Evolutionary conservation across 2,329 filamentous ascomycete genomes (phyloP).

Genomic region (Penicillium frequentans): DNA sequence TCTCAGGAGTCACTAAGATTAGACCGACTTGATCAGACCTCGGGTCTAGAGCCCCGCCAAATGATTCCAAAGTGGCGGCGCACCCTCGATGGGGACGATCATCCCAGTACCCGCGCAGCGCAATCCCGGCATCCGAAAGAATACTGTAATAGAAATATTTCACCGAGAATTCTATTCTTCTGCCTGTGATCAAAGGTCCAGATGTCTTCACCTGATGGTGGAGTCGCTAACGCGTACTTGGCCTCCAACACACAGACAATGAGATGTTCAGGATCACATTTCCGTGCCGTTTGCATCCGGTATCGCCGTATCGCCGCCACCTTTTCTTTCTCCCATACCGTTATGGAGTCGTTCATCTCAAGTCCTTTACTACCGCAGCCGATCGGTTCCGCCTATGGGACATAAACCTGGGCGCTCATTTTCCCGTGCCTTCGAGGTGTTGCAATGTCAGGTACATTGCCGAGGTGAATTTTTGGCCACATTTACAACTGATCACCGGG

Average conservation of each 20-base stretch:
- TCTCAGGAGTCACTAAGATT: conserved; percentile 3
- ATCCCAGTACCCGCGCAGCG: conserved; percentile 3
- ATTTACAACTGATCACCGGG: conserved; percentile 11
- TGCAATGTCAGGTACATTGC: conserved; percentile 20
- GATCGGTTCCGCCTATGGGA: conserved; percentile 11
- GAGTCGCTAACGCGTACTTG: conserved; percentile 10
- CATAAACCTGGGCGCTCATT: not conserved
- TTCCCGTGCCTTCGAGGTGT: not conserved
- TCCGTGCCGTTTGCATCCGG: conserved; percentile 10
- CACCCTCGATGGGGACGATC: conserved; percentile 3
- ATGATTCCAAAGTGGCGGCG: conserved; percentile 2
- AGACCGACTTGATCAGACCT: not conserved
- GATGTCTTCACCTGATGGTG: conserved; percentile 1
- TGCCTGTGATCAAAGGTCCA: conserved; percentile 4
- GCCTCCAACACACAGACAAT: not conserved
- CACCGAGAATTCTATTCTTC: conserved; percentile 6
- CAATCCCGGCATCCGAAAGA: conserved; percentile 6
- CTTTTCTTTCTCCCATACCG: not conserved
- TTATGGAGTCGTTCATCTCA: conserved; percentile 1
- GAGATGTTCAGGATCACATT: conserved; percentile 6
- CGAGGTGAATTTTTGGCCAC: conserved; percentile 13
- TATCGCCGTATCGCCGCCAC: conserved; percentile 3
- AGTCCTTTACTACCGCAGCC: conserved; percentile 3
- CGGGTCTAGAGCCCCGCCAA: conserved; percentile 6
- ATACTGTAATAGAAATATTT: not conserved